Percentiles rank a stretch among this genome's conserved stretches.
These are phyloP conservation scores for Hypoxylon lenormandii DNA, from an alignment of 495 filamentous ascomycete genomes.

Conservation along the genomic window DNA sequence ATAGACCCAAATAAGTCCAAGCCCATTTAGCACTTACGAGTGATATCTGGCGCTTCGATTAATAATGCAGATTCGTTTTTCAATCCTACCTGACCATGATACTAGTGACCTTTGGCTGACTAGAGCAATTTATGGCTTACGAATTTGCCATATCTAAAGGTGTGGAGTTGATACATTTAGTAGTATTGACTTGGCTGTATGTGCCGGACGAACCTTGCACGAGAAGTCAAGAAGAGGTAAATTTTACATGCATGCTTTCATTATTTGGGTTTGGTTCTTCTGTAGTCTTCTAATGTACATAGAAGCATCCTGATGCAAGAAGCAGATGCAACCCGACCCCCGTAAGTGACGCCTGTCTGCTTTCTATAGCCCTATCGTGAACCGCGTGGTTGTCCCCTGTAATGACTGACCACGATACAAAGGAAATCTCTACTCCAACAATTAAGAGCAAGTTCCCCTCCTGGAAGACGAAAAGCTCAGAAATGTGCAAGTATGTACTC, in stretches of 20 bases:
- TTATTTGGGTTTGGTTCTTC: slow-evolving; percentile 38
- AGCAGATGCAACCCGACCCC: slow-evolving; percentile 43
- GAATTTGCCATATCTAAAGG: no score
- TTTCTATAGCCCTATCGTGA: slow-evolving; percentile 43
- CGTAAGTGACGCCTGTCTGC: slow-evolving; percentile 40
- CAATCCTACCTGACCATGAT: no score
- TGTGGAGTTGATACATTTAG: no score
- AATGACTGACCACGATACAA: slow-evolving; percentile 38
- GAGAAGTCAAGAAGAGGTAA: slow-evolving; percentile 4
- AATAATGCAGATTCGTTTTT: no score
- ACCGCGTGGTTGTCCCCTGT: slow-evolving; percentile 28
- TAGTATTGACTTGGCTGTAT: no score
- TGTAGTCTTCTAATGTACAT: slow-evolving; percentile 44
- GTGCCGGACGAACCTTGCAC: no score
- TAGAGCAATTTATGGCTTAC: neutral
- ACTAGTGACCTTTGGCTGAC: no score
- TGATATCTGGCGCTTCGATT: no score
- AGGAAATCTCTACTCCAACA: slow-evolving; percentile 27
- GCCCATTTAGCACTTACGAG: no score
- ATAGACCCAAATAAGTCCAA: no score
- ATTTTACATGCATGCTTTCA: slow-evolving; percentile 28
- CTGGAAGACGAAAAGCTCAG: slow-evolving; percentile 17
- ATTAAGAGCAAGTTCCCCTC: slow-evolving; percentile 34
- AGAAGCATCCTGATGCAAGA: slow-evolving; percentile 41
- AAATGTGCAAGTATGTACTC: slow-evolving; percentile 49